Base-by-base conservation (phyloP, 129 eudicot genomes). In the Apium graveolens region DNA sequence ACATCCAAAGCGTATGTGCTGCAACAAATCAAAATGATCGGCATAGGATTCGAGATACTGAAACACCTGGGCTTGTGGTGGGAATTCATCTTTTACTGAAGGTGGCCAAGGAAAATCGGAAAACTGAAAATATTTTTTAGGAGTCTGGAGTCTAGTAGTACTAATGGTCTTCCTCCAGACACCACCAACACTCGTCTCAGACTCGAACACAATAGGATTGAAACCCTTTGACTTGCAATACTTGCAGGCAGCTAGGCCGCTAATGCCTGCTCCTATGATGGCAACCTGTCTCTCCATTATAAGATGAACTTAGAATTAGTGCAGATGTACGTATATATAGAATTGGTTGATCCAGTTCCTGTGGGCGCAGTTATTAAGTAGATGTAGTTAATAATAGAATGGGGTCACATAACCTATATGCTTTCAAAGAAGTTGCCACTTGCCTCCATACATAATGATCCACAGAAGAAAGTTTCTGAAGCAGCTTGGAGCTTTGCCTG, bases 51-150 rank as follows among this genome's bases (percentile, higher is more conserved):
- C 83, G 21, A 90, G 21, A 79, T 92, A 92, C 2, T 88, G 85
- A 37, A 79, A 31, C 24, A 92, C 78, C 34, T 86, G 85, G 26
- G 84, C 37, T 3, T 82, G 86, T 32, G 44, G 20, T 2, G 97
- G 96, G 69, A 81, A 92, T 26, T 20, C 75, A 0, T 84, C 84
- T 41, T 82, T 71, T 1, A 86, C 91, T 0, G 85, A 80, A 41
- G 81, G 20, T 43, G 92, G 96, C 97, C 97, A 92, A 26, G 96
- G 93, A 46, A 80, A 87, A 79, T 92, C 97, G 1, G 92, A 82
- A 74, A 92, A 92, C 79, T 87, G 90, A 68, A 76, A 92, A 62
- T 71, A 2, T 26, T 27, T 9, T 79, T 85, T 88, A 6, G 87
- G 81, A 7, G 75, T 79, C 76, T 92, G 96, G 26, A 90, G 93